phyloP scores from a whole-genome alignment of 228 moss, liverwort and hornwort genomes.

The Sphagnum fallax region DNA sequence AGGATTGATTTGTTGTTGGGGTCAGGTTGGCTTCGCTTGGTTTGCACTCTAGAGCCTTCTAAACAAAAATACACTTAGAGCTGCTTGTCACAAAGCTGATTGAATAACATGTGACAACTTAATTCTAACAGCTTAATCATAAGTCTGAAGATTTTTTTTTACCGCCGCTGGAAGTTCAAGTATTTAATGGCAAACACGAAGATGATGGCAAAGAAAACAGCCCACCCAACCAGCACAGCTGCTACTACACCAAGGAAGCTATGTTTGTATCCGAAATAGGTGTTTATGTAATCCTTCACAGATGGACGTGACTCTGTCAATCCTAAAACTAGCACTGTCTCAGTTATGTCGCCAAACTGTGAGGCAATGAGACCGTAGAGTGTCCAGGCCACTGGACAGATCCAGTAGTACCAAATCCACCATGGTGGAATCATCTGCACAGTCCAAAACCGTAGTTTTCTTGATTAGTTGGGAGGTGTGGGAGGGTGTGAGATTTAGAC shows the following conservation, averaged over 20 bases:
- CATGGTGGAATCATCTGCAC: slow-evolving; percentile 30
- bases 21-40: too few species aligned
- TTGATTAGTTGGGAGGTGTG: too few species aligned
- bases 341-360: slow-evolving; percentile 29
- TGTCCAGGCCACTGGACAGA: slow-evolving; percentile 34
- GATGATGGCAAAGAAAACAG: slow-evolving; percentile 14
- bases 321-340: background rate
- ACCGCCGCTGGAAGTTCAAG: slow-evolving; percentile 40
- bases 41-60: too few species aligned
- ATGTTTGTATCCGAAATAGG: slow-evolving; percentile 14
- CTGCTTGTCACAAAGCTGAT: too few species aligned
- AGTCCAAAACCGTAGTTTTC: background rate
- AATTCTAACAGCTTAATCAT: too few species aligned
- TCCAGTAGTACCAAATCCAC: slow-evolving; percentile 57
- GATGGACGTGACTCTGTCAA: slow-evolving; percentile 4
- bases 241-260: slow-evolving; percentile 23
- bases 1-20: too few species aligned
- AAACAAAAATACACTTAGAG: too few species aligned
- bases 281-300: slow-evolving; percentile 13
- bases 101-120: too few species aligned
- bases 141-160: background rate
- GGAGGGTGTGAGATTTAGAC: too few species aligned
- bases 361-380: slow-evolving; percentile 32
- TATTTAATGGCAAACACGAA: slow-evolving; percentile 30
- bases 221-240: slow-evolving; percentile 16